A percentile compares a stretch with the other conserved stretches of the same genome.
Evolutionary conservation across 768 basidiomycete species (phyloP).

Genomic region (Amanita subjunquillea): DNA sequence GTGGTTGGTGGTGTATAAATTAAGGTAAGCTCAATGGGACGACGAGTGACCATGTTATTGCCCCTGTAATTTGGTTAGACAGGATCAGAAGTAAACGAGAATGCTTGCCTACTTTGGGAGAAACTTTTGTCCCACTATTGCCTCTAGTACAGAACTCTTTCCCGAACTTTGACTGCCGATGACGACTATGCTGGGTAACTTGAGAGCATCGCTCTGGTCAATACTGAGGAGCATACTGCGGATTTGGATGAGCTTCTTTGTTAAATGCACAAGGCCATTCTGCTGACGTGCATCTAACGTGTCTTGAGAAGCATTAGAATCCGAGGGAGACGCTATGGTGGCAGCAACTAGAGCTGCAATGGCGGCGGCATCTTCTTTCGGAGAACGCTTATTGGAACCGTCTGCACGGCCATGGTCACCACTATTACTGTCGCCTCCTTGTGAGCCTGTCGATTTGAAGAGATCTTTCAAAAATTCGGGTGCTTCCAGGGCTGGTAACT

Average conservation of each 20-base stretch:
- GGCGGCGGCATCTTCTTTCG: conserved; percentile 49
- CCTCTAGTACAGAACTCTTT: conserved; percentile 95
- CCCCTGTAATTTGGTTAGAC: conserved; percentile 45
- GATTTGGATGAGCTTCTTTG: conserved; percentile 93
- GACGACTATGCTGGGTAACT: conserved; percentile 95
- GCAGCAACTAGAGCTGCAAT: conserved; percentile 72
- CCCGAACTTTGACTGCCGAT: conserved; percentile 98
- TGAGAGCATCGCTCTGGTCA: conserved; percentile 90
- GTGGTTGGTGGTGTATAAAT: conserved; percentile 73
- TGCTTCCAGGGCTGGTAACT: conserved; percentile 40
- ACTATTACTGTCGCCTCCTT: conserved; percentile 20
- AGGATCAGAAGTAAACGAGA: background rate
- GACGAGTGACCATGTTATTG: conserved; percentile 97
- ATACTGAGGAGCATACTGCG: conserved; percentile 90
- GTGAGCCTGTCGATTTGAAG: conserved; percentile 20
- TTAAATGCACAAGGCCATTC: conserved; percentile 89
- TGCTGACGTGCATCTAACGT: conserved; percentile 36
- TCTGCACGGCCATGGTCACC: conserved; percentile 21
- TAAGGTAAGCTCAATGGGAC: conserved; percentile 95
- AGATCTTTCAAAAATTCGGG: conserved; percentile 69
- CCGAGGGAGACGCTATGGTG: conserved; percentile 68
- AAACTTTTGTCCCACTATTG: conserved; percentile 97
- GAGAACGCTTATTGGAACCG: conserved; percentile 33
- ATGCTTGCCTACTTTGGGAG: conserved; percentile 76
- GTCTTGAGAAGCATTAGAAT: conserved; percentile 34